Conservation (phyloP, 371 early-diverging fungal genomes). For the Rhizopus arrhizus region DNA sequence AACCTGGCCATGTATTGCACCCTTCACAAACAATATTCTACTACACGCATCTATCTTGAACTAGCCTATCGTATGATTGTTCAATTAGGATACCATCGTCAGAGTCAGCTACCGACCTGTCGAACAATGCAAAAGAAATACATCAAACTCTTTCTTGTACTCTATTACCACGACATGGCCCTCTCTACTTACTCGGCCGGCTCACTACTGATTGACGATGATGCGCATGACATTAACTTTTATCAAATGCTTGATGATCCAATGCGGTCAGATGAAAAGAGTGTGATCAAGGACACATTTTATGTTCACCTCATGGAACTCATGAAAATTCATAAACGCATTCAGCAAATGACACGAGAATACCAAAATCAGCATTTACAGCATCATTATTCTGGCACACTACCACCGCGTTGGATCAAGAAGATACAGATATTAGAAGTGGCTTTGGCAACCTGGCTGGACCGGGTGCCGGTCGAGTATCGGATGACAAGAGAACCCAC, state of each 20-base stretch:
- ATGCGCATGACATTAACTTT: slow-evolving; percentile 35
- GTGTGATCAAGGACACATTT: slow-evolving; percentile 45
- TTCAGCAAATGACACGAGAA: slow-evolving; percentile 28
- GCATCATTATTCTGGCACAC: slow-evolving; percentile 25
- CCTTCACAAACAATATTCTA: slow-evolving; percentile 33
- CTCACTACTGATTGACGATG: slow-evolving; percentile 20
- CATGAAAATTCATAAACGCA: slow-evolving; percentile 39
- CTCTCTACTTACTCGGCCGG: slow-evolving; percentile 25
- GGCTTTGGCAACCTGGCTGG: slow-evolving; percentile 44
- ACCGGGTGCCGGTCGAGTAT: slow-evolving; percentile 37
- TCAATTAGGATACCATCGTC: slow-evolving; percentile 41
- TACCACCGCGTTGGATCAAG: slow-evolving; percentile 36
- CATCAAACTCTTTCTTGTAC: slow-evolving; percentile 28
- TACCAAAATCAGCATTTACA: slow-evolving; percentile 32
- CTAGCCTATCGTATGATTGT: slow-evolving; percentile 44
- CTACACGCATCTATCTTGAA: slow-evolving; percentile 36
- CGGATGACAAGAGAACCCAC: slow-evolving; percentile 14
- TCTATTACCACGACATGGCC: slow-evolving; percentile 34
- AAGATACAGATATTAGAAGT: slow-evolving; percentile 38
- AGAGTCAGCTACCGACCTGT: slow-evolving; percentile 16
- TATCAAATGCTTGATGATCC: slow-evolving; percentile 29
- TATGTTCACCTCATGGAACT: slow-evolving; percentile 42
- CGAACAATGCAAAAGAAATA: slow-evolving; percentile 21
- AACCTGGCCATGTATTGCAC: slow-evolving; percentile 37
- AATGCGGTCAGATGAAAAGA: slow-evolving; percentile 34